Percentiles rank a stretch among this genome's conserved stretches.
These are phyloP conservation scores for Alternaria hordeiaustralica DNA, from an alignment of 2,329 filamentous ascomycete genomes.

Conservation along the genomic window DNA sequence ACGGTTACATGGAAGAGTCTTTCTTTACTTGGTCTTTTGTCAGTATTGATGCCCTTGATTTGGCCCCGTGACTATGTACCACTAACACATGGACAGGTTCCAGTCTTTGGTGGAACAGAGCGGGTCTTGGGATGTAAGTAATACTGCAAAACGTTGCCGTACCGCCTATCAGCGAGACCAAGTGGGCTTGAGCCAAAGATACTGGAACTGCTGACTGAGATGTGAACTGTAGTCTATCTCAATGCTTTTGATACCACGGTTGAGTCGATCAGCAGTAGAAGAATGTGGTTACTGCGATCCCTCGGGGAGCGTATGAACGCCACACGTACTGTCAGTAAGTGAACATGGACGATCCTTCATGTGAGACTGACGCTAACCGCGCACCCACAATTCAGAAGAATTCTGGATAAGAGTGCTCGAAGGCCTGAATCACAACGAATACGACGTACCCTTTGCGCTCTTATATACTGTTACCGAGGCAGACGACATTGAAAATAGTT, in stretches of 20 bases:
- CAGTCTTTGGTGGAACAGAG: conserved; percentile 49
- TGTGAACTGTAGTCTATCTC: conserved; percentile 29
- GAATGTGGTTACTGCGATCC: conserved; percentile 50
- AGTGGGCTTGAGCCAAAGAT: conserved; percentile 8
- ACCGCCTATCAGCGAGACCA: not conserved
- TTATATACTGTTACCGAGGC: conserved; percentile 41
- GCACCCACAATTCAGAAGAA: conserved; percentile 16
- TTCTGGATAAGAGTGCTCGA: conserved; percentile 60
- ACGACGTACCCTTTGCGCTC: conserved; percentile 43
- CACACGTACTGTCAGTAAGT: conserved; percentile 28
- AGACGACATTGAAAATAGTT: conserved; percentile 32
- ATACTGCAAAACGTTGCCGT: conserved; percentile 1
- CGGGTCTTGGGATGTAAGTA: conserved; percentile 32
- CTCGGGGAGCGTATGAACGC: conserved; percentile 46
- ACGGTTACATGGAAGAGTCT: conserved; percentile 38
- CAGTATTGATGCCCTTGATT: not conserved
- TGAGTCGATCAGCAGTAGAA: conserved; percentile 46
- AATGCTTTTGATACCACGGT: conserved; percentile 48
- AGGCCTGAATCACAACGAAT: conserved; percentile 51
- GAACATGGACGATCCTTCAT: not conserved
- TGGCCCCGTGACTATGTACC: not conserved
- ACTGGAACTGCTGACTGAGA: conserved; percentile 16
- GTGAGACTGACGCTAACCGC: not conserved
- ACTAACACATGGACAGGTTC: conserved; percentile 24
- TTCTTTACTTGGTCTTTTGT: conserved; percentile 55